Percentiles rank a stretch among this genome's conserved stretches.
These are phyloP conservation scores for Ceratobasidium papillatum DNA, from an alignment of 1,284 basidiomycete species.

Conservation along the genomic window DNA sequence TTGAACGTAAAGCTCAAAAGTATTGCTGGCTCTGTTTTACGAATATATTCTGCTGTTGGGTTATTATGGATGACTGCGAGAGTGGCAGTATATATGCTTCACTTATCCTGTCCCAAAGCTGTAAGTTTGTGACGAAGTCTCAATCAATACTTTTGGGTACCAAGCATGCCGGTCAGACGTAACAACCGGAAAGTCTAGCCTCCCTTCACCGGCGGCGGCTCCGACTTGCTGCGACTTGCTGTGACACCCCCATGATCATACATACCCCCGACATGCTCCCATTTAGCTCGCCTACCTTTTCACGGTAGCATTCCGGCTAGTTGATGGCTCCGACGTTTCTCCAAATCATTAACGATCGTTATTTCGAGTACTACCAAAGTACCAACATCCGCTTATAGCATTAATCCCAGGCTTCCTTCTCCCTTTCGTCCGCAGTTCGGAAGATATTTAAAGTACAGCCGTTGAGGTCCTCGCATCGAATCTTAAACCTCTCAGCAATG, in stretches of 20 bases:
- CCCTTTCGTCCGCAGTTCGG: neutral
- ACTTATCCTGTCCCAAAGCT: conserved; percentile 6
- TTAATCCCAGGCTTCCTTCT: neutral
- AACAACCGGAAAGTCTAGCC: neutral
- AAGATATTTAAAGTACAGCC: neutral
- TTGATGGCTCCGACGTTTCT: conserved; percentile 22
- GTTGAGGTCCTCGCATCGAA: too few species aligned
- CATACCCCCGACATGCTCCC: conserved; percentile 15
- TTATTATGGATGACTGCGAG: neutral
- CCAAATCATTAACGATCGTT: neutral
- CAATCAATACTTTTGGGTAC: too few species aligned
- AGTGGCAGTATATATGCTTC: conserved; percentile 9
- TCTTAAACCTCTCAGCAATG: neutral
- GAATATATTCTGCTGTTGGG: neutral
- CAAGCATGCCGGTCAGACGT: neutral
- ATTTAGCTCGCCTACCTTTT: neutral
- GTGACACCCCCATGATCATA: conserved; percentile 10
- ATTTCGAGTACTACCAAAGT: neutral
- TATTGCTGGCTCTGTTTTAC: neutral
- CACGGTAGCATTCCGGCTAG: neutral
- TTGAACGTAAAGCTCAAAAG: neutral
- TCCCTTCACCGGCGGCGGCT: neutral
- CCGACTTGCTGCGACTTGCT: neutral
- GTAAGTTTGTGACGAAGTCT: conserved; percentile 5
- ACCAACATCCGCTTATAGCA: neutral